Evolutionary conservation across 257 asterid species (phyloP).

Genomic region (Thymus quinquecostatus): DNA sequence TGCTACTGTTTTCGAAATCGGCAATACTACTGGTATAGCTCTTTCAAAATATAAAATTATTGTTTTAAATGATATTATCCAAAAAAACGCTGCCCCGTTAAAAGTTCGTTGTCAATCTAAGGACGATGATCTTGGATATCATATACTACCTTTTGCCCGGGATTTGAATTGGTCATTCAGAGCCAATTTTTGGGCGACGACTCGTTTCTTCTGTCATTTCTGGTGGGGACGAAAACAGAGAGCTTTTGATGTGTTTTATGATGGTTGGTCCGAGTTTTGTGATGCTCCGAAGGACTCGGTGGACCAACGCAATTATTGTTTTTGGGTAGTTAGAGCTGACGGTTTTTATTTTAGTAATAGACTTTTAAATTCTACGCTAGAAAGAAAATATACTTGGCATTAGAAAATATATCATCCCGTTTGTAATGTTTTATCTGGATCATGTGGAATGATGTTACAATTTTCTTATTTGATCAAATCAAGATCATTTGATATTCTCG

Average conservation of each 20-base stretch:
- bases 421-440: too few relatives aligned
- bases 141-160: neutral
- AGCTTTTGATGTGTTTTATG: neutral
- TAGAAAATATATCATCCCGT: neutral
- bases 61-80: neutral
- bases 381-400: slow-evolving; percentile 14
- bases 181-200: neutral
- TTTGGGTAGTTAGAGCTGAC: neutral
- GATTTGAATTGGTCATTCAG: neutral
- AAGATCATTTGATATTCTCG: too few relatives aligned
- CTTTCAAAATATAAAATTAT: slow-evolving; percentile 2
- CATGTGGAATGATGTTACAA: too few relatives aligned
- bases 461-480: too few relatives aligned
- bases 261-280: neutral
- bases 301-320: neutral
- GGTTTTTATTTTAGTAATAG: neutral
- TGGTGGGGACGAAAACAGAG: slow-evolving; percentile 7
- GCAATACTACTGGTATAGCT: neutral
- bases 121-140: slow-evolving; percentile 5
- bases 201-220: slow-evolving; percentile 7
- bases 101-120: neutral
- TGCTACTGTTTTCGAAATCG: neutral
- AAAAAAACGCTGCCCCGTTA: neutral
- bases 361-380: neutral
- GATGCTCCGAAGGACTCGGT: neutral